Conservation (phyloP, 345 rosid species). For the Alliaria petiolata region DNA sequence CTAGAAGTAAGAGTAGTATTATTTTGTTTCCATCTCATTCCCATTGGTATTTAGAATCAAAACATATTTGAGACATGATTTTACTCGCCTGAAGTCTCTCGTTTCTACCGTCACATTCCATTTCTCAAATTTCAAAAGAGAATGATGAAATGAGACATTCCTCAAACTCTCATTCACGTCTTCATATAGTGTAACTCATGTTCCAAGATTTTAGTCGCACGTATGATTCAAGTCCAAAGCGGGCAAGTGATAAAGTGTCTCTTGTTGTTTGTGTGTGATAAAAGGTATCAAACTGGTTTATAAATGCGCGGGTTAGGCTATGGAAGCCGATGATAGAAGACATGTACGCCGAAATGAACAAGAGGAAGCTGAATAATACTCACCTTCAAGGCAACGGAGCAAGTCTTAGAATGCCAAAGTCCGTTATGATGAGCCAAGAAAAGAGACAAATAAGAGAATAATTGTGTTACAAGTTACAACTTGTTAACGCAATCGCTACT, state of each 20-base stretch:
- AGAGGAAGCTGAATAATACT: constrained; percentile 38
- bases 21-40: background rate
- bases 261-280: constrained; percentile 1
- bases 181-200: background rate
- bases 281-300: constrained; percentile 96
- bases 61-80: background rate
- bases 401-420: constrained; percentile 13
- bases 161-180: too few relatives aligned
- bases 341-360: constrained; percentile 85
- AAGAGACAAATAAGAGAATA: constrained; percentile 6
- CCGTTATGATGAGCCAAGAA: constrained; percentile 28
- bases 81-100: background rate
- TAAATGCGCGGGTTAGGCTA: constrained; percentile 91
- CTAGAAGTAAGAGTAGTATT: background rate
- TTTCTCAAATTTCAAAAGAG: background rate
- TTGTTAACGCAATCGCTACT: background rate
- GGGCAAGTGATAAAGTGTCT: background rate
- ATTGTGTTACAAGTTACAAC: background rate
- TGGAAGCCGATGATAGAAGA: constrained; percentile 99
- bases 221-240: background rate
- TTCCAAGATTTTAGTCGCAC: background rate
- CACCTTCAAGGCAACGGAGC: constrained; percentile 36
- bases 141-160: background rate
- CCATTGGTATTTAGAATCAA: background rate
- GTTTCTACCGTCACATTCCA: too few relatives aligned